Conservation (phyloP, 2,329 filamentous ascomycete species). For the Ascochyta rabiei region DNA sequence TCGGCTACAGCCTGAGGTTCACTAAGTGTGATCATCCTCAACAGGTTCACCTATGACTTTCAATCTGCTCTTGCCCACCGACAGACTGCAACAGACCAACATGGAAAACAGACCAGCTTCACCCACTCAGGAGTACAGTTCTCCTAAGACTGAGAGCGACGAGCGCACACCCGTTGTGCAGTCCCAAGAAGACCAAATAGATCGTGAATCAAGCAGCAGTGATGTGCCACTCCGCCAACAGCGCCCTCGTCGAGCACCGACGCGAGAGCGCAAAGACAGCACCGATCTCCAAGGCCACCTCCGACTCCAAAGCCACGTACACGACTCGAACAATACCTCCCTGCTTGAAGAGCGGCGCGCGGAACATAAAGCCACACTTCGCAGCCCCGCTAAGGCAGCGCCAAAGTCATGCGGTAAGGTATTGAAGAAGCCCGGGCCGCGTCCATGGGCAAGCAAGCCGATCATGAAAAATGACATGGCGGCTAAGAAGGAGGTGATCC, state of each 20-base stretch:
- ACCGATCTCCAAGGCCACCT: not conserved
- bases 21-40: not conserved
- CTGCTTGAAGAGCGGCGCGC: not conserved
- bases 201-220: conserved; percentile 15
- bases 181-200: not conserved
- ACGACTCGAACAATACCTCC: not conserved
- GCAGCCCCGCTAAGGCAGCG: conserved; percentile 2
- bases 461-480: conserved; percentile 35
- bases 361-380: not conserved
- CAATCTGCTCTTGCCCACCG: not conserved
- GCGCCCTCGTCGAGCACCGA: not conserved
- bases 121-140: not conserved
- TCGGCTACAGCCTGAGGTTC: not conserved
- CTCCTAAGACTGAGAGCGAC: not conserved
- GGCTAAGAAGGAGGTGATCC: conserved; percentile 32
- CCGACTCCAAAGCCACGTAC: not conserved
- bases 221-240: conserved; percentile 11
- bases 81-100: not conserved
- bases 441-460: conserved; percentile 22
- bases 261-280: not conserved
- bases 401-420: conserved; percentile 6
- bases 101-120: not conserved
- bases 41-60: not conserved
- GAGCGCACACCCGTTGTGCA: not conserved
- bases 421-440: conserved; percentile 27